Percentiles rank a stretch among this genome's conserved stretches.
phyloP scores from a whole-genome alignment of 371 early-diverging fungal species.

The Parasitella parasitica region DNA sequence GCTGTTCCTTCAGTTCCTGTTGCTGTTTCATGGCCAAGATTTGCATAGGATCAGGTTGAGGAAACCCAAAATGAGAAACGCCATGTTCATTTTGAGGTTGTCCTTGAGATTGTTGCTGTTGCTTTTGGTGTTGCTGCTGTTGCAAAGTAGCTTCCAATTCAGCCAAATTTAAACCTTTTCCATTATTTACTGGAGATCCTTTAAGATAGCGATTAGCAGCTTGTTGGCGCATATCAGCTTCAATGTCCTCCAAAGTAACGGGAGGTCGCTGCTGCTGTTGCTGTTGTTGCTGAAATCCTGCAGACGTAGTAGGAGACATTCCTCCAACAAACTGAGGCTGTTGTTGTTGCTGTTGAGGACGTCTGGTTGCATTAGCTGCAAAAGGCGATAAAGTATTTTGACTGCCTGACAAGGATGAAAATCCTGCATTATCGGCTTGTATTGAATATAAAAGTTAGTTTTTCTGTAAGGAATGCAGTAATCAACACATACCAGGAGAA shows the following conservation, averaged over 20 bases:
- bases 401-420: conserved; percentile 15
- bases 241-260: conserved; percentile 55
- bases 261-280: conserved; percentile 35
- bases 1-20: conserved; percentile 30
- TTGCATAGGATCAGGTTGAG: conserved; percentile 31
- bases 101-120: conserved; percentile 1
- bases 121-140: conserved; percentile 8
- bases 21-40: conserved; percentile 31
- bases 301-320: conserved; percentile 23
- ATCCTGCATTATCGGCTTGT: conserved; percentile 17
- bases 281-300: conserved; percentile 20
- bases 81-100: conserved; percentile 1
- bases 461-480: not conserved
- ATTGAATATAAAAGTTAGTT: not conserved
- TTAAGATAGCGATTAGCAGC: conserved; percentile 23
- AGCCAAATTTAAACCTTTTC: conserved; percentile 62
- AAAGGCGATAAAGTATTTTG: conserved; percentile 23
- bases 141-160: conserved; percentile 71
- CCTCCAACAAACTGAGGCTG: conserved; percentile 11
- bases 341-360: conserved; percentile 13
- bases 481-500: conserved; percentile 21
- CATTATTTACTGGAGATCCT: conserved; percentile 21
- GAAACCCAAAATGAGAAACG: conserved; percentile 18
- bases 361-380: conserved; percentile 21
- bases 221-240: conserved; percentile 54